phyloP scores from a whole-genome alignment of 2,329 filamentous ascomycete genomes.

The Ophiosphaerella narmari region DNA sequence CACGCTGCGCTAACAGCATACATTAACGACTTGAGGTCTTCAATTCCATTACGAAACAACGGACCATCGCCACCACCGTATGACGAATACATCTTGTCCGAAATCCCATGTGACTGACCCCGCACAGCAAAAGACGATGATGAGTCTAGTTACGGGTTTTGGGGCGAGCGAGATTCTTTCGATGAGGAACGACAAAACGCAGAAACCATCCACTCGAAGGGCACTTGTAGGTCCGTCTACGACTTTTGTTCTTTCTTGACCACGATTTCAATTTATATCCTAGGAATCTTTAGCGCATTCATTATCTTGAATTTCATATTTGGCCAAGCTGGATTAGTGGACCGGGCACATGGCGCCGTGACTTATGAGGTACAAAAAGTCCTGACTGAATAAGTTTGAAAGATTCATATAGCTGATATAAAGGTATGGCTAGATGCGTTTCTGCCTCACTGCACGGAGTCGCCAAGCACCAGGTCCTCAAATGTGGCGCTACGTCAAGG shows the following conservation, averaged over 20 bases:
- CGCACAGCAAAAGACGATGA: conserved; percentile 7
- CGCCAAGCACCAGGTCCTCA: conserved; percentile 20
- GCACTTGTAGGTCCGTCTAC: not conserved
- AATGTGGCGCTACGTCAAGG: conserved; percentile 18
- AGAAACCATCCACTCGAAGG: not conserved
- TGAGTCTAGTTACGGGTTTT: conserved; percentile 14
- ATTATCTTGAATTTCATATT: conserved; percentile 6
- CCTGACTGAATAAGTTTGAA: not conserved
- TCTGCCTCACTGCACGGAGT: conserved; percentile 20
- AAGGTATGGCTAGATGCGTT: conserved; percentile 15
- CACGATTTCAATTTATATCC: conserved; percentile 2
- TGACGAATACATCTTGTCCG: too few relatives aligned
- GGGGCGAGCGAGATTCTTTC: conserved; percentile 6
- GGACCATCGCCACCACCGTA: not conserved
- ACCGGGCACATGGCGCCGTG: not conserved
- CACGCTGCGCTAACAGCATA: conserved; percentile 2
- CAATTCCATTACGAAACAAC: not conserved
- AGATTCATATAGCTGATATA: not conserved
- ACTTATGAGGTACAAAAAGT: not conserved
- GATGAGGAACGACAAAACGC: not conserved
- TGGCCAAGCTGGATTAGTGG: conserved; percentile 6
- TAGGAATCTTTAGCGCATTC: conserved; percentile 3
- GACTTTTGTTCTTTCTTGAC: conserved; percentile 10
- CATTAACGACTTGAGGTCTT: not conserved
- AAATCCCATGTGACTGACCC: too few relatives aligned